A percentile compares a stretch with the other conserved stretches of the same genome.
These are phyloP conservation scores for Rickenella mellea DNA, from an alignment of 768 basidiomycete species.

Conservation along the genomic window DNA sequence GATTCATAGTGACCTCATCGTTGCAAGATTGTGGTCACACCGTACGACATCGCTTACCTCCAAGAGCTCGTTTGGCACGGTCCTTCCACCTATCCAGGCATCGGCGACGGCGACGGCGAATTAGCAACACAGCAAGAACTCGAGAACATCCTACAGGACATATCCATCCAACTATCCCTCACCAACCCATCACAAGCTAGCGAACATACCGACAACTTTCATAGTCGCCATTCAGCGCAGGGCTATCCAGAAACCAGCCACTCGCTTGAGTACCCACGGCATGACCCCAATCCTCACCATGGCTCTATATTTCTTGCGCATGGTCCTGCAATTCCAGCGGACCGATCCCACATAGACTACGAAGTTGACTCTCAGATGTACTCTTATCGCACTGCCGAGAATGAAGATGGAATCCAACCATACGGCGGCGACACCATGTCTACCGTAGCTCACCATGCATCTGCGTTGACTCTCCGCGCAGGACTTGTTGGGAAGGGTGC, in stretches of 20 bases:
- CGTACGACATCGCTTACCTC: slow-evolving; percentile 90
- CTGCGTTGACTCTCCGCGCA: slow-evolving; percentile 76
- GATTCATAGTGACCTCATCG: not conserved
- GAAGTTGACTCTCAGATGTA: slow-evolving; percentile 24
- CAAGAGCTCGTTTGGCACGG: slow-evolving; percentile 94
- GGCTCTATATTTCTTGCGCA: slow-evolving; percentile 45
- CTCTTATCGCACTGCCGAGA: slow-evolving; percentile 31
- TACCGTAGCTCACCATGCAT: slow-evolving; percentile 85
- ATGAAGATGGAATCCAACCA: slow-evolving; percentile 60
- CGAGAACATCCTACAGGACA: slow-evolving; percentile 67
- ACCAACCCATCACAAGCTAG: slow-evolving; percentile 7
- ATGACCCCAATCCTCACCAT: slow-evolving; percentile 50
- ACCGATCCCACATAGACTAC: slow-evolving; percentile 37
- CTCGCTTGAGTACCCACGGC: slow-evolving; percentile 62
- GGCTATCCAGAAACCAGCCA: not conserved
- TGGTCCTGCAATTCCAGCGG: slow-evolving; percentile 44
- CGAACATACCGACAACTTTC: slow-evolving; percentile 7
- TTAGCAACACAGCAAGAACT: slow-evolving; percentile 65
- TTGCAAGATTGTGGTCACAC: slow-evolving; percentile 64
- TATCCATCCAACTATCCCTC: slow-evolving; percentile 63
- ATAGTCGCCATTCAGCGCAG: too few species aligned
- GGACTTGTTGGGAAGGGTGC: slow-evolving; percentile 54
- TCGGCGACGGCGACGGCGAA: slow-evolving; percentile 67
- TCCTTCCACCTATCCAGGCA: slow-evolving; percentile 86
- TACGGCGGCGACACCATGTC: slow-evolving; percentile 62